A percentile compares a stretch with the other conserved stretches of the same genome.
phyloP scores from a whole-genome alignment of 495 filamentous ascomycete genomes.

The Penicillium pancosmium region DNA sequence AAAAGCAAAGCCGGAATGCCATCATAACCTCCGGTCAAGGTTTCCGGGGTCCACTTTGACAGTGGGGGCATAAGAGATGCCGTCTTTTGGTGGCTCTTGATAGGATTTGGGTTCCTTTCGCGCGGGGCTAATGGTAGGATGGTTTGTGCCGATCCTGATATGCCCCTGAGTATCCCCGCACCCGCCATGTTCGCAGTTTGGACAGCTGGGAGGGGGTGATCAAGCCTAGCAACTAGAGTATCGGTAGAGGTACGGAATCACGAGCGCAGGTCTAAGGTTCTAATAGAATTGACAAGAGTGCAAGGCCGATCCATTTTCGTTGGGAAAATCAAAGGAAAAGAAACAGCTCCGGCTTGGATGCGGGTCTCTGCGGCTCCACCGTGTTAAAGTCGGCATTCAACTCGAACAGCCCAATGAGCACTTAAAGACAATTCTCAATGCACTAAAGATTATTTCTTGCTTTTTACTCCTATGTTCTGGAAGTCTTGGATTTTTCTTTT shows the following conservation, averaged over 20 bases:
- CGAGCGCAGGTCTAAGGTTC: not conserved
- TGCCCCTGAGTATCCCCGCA: slow-evolving; percentile 10
- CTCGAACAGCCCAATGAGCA: too few species aligned
- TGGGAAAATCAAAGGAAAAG: too few species aligned
- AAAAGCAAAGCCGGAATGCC: not conserved
- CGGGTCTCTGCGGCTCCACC: too few species aligned
- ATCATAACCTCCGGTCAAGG: slow-evolving; percentile 3
- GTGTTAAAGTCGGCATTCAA: too few species aligned
- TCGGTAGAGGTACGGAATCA: not conserved
- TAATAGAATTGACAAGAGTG: too few species aligned
- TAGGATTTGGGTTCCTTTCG: slow-evolving; percentile 5
- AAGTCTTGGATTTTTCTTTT: too few species aligned
- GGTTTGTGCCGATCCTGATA: slow-evolving; percentile 13
- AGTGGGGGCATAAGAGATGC: not conserved
- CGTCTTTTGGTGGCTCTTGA: not conserved
- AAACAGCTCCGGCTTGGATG: too few species aligned
- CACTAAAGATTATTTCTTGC: too few species aligned
- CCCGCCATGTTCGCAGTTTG: not conserved
- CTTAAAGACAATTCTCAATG: too few species aligned
- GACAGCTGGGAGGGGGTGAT: not conserved
- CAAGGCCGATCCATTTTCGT: too few species aligned
- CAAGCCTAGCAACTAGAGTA: not conserved
- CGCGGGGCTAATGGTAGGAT: slow-evolving; percentile 2
- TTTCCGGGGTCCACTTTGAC: slow-evolving; percentile 13
- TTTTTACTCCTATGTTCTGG: too few species aligned